Evolutionary conservation across 2,329 filamentous ascomycete species (phyloP).

Genomic region (Graphium sp.): DNA sequence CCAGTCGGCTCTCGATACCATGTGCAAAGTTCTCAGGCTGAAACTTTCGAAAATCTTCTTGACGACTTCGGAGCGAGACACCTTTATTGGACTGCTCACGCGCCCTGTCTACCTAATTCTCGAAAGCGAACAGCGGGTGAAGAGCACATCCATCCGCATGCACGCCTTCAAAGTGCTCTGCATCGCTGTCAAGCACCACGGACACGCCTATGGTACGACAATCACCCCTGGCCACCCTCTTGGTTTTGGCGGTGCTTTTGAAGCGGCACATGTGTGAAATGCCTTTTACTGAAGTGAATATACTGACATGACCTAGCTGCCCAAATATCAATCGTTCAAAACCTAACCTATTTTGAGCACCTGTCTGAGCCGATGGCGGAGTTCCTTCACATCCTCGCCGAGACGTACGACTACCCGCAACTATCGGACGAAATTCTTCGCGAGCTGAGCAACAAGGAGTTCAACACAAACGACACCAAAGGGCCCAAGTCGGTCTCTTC

Average conservation of each 20-base stretch:
- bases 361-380: conserved; percentile 98
- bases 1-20: conserved; percentile 74
- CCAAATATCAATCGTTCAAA: conserved; percentile 96
- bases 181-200: conserved; percentile 93
- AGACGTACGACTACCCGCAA: conserved; percentile 96
- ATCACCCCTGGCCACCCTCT: too few species aligned
- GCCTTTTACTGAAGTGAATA: background rate
- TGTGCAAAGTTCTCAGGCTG: conserved; percentile 90
- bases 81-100: conserved; percentile 82
- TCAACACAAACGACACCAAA: conserved; percentile 88
- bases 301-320: conserved; percentile 44
- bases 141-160: conserved; percentile 80
- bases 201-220: conserved; percentile 73
- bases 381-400: conserved; percentile 85
- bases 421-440: conserved; percentile 84
- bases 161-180: conserved; percentile 95
- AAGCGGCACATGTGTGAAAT: background rate
- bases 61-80: conserved; percentile 91
- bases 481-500: conserved; percentile 92
- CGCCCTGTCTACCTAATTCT: conserved; percentile 85
- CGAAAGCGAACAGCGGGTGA: conserved; percentile 85
- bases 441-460: conserved; percentile 94
- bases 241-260: too few species aligned
- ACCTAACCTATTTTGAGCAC: conserved; percentile 95
- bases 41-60: conserved; percentile 88